Evolutionary conservation across 371 early-diverging fungal species (phyloP).

Genomic region (Apophysomyces ossiformis): DNA sequence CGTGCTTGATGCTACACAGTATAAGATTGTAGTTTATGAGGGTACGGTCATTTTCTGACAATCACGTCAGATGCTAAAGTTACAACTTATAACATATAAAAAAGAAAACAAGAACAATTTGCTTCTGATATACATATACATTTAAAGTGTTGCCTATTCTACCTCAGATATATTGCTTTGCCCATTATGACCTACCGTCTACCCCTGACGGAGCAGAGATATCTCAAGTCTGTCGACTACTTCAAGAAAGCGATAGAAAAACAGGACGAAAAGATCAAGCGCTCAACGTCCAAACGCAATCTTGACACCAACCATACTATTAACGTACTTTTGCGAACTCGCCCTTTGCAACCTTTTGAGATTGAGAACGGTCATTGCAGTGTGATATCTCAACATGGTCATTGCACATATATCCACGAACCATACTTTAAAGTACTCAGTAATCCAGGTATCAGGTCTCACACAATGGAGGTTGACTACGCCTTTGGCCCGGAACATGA

Average conservation of each 20-base stretch:
- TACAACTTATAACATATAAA: neutral
- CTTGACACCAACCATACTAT: neutral
- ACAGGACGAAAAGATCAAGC: conserved; percentile 4
- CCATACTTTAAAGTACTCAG: conserved; percentile 11
- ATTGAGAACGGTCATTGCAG: conserved; percentile 1
- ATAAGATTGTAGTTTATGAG: neutral
- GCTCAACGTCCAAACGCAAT: conserved; percentile 4
- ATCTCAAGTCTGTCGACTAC: conserved; percentile 2
- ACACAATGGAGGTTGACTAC: conserved; percentile 7
- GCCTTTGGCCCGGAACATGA: conserved; percentile 6
- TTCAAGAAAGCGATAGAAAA: conserved; percentile 8
- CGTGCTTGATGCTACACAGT: neutral
- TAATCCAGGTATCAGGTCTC: conserved; percentile 4
- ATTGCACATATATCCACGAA: conserved; percentile 6
- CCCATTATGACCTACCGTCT: neutral
- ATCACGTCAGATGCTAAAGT: neutral
- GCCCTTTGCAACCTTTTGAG: conserved; percentile 8
- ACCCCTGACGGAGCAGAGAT: conserved; percentile 2
- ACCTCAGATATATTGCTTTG: neutral
- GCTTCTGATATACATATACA: neutral
- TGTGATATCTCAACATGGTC: conserved; percentile 8
- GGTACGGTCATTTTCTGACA: neutral
- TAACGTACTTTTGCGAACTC: conserved; percentile 4
- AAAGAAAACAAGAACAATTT: neutral
- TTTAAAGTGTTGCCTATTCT: neutral